Evolutionary conservation across 805 yeast genomes (phyloP).

Genomic region (Zygosaccharomyces kombuchaensis): DNA sequence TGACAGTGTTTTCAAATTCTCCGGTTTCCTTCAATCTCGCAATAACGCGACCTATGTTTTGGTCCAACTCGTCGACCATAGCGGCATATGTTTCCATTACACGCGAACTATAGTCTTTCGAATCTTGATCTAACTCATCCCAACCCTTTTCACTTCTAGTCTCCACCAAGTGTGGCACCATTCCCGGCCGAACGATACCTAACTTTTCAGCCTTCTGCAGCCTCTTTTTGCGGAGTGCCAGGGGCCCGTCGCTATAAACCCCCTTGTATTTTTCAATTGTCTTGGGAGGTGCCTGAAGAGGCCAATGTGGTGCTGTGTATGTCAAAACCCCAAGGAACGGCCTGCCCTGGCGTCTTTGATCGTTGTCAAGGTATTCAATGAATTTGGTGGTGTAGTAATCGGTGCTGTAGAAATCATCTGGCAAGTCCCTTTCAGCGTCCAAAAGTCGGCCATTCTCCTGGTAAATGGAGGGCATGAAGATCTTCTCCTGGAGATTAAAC

Average conservation of each 20-base stretch:
- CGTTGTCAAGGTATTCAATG: constrained; percentile 35
- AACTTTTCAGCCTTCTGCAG: constrained; percentile 38
- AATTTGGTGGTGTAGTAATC: constrained; percentile 43
- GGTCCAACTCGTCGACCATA: constrained; percentile 55
- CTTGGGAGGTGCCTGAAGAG: constrained; percentile 54
- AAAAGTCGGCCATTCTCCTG: constrained; percentile 38
- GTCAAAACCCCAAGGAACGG: constrained; percentile 55
- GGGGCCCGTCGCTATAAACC: constrained; percentile 47
- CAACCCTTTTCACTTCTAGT: constrained; percentile 43
- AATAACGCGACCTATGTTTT: constrained; percentile 47
- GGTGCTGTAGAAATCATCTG: constrained; percentile 47
- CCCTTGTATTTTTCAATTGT: constrained; percentile 46
- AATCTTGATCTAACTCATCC: constrained; percentile 40
- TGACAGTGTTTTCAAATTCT: constrained; percentile 50
- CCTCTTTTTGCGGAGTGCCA: constrained; percentile 38
- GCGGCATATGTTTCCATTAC: constrained; percentile 61
- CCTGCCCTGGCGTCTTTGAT: constrained; percentile 36
- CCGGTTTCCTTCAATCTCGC: constrained; percentile 39
- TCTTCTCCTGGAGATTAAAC: constrained; percentile 37
- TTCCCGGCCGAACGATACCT: constrained; percentile 45
- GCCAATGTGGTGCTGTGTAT: constrained; percentile 67
- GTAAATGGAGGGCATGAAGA: constrained; percentile 40
- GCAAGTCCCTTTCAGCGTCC: constrained; percentile 38
- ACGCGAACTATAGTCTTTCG: constrained; percentile 37
- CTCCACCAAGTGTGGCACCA: constrained; percentile 42